Percentiles rank a stretch among this genome's conserved stretches.
Evolutionary conservation across 495 filamentous ascomycete genomes (phyloP).

Genomic region (Daldinia bambusicola): DNA sequence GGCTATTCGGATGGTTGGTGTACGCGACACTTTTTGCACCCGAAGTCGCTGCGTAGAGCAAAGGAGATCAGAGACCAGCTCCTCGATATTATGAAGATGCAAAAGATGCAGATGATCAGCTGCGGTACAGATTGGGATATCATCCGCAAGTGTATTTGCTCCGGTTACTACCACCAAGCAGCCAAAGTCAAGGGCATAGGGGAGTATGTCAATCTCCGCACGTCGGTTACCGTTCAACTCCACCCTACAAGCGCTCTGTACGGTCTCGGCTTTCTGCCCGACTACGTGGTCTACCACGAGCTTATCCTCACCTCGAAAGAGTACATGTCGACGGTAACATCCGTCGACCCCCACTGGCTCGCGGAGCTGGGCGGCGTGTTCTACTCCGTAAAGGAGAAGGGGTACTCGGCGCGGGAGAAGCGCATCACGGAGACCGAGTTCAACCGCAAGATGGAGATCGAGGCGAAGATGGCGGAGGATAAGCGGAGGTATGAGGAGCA

Average conservation of each 20-base stretch:
- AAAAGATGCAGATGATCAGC: conserved; percentile 87
- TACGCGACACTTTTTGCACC: conserved; percentile 88
- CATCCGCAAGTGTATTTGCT: conserved; percentile 95
- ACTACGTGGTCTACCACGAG: conserved; percentile 98
- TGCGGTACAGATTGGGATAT: conserved; percentile 98
- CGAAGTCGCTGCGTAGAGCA: conserved; percentile 88
- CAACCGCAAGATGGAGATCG: conserved; percentile 94
- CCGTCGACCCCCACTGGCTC: conserved; percentile 97
- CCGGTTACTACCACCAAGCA: conserved; percentile 98
- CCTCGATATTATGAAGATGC: conserved; percentile 91
- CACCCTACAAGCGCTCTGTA: conserved; percentile 95
- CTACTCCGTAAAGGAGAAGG: conserved; percentile 98
- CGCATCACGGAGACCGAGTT: conserved; percentile 93
- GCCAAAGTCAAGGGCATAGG: conserved; percentile 96
- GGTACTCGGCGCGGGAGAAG: conserved; percentile 89
- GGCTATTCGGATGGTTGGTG: conserved; percentile 94
- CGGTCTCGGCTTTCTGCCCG: conserved; percentile 90
- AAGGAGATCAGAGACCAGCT: conserved; percentile 96
- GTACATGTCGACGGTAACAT: conserved; percentile 98
- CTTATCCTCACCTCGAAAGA: conserved; percentile 96
- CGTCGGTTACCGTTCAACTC: conserved; percentile 90
- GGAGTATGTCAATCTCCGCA: conserved; percentile 96
- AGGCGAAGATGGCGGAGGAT: conserved; percentile 91
- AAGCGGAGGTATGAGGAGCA: conserved; percentile 75
- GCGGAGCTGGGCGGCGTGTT: conserved; percentile 99